phyloP scores from a whole-genome alignment of 768 basidiomycete genomes.

The Kwoniella dejecticola region DNA sequence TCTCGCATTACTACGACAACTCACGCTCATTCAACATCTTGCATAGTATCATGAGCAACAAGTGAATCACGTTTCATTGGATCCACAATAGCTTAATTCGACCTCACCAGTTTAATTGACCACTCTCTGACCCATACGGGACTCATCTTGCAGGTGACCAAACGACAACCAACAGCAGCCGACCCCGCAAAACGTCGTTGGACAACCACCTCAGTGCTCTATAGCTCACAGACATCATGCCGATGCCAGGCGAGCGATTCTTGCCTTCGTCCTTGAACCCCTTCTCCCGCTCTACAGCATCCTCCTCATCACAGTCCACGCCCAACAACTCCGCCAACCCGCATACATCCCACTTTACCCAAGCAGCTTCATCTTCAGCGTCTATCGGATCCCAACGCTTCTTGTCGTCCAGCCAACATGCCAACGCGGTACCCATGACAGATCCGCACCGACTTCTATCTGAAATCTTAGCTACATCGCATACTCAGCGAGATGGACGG shows the following conservation, averaged over 20 bases:
- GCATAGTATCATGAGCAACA: no score
- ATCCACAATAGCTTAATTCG: no score
- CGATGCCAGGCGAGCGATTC: constrained; percentile 21
- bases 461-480: constrained; percentile 8
- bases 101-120: no score
- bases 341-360: background rate
- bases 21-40: no score
- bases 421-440: background rate
- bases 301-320: background rate
- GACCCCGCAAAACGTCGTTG: no score
- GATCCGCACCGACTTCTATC: constrained; percentile 11
- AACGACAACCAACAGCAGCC: background rate
- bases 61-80: no score
- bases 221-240: background rate
- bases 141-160: no score
- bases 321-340: background rate
- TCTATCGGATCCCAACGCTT: no score
- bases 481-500: constrained; percentile 4
- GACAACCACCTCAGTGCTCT: no score
- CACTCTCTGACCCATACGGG: no score
- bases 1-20: no score
- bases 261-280: constrained; percentile 16
- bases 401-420: no score
- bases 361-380: background rate
- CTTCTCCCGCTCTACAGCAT: constrained; percentile 4